Evolutionary conservation across 2,329 filamentous ascomycete species (phyloP), one percentile per base, ranked within the genome.

Genomic region (Aspergillus proliferans): DNA sequence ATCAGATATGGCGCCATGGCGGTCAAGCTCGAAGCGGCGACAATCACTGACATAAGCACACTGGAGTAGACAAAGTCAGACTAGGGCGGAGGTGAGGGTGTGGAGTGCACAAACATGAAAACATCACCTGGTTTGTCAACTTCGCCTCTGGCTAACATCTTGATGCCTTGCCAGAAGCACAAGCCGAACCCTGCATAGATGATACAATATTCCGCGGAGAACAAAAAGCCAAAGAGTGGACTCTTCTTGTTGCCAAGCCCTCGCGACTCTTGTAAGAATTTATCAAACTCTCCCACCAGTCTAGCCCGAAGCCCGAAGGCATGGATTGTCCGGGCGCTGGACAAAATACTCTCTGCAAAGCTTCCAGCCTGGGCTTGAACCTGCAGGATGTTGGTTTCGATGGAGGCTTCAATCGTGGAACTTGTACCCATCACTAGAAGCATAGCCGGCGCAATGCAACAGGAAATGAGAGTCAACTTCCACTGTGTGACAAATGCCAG

Each of bases 401-500:
- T 41, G 36, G 49, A 53, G n/a, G 59, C 53, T 12, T 61, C 50
- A 3, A 59, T 21, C 5, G 44, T 46, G 7, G 64, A 52, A 26
- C 58, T 61, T n/a, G 57, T 46, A 4, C 47, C 55, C 26, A 66
- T 57, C 1, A 80, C 60, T 51, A 83, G 81, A 30, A 88, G 75
- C 80, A 94, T 87, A 28, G 93, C 86, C 0, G 81, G 77, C 4
- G 91, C 87, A 58, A 92, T 44, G 8, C 24, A 39, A 1, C 49
- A 2, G 44, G 49, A 47, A 7, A 48, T 48, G 3, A 14, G 87
- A 1, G 73, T 70, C 7, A 77, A 63, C 43, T 64, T 64, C 30
- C 67, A 62, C 50, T 75, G 65, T 52, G 72, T 74, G 58, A 73
- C 70, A 55, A 76, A 77, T 3, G 73, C 72, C 33, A 76, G 66